phyloP scores from a whole-genome alignment of 1,284 basidiomycete genomes.

The Apiotrichum gamsii region DNA sequence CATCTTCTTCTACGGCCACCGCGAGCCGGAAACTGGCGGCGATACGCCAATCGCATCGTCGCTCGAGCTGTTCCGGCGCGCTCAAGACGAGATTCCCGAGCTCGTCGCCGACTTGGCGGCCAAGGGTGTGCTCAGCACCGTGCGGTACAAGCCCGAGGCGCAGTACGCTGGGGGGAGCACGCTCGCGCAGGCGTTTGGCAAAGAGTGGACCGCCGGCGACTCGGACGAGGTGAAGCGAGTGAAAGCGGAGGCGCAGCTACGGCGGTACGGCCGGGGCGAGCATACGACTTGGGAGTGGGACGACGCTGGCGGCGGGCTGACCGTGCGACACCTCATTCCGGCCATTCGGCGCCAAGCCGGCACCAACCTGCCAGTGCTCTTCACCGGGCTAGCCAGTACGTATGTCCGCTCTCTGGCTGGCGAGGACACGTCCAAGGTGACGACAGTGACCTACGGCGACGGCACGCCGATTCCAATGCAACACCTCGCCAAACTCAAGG shows the following conservation, averaged over 20 bases:
- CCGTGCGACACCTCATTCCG: constrained; percentile 12
- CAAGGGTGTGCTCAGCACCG: constrained; percentile 7
- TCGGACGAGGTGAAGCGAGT: constrained; percentile 2
- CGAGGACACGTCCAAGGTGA: constrained; percentile 1
- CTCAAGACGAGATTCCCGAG: constrained; percentile 13
- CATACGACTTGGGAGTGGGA: constrained; percentile 16
- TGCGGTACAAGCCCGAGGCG: constrained; percentile 5
- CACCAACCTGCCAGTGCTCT: constrained; percentile 7
- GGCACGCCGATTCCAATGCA: constrained; percentile 13
- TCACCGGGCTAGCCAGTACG: constrained; percentile 7
- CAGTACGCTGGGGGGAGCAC: constrained; percentile 12
- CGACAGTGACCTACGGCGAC: constrained; percentile 11
- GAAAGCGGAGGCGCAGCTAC: constrained; percentile 15
- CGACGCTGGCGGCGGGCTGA: constrained; percentile 10
- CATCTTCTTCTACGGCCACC: constrained; percentile 17
- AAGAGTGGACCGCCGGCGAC: constrained; percentile 10
- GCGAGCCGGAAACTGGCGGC: constrained; percentile 5
- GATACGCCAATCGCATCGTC: constrained; percentile 16
- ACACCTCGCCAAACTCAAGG: constrained; percentile 10
- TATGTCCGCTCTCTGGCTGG: constrained; percentile 5
- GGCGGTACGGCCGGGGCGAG: constrained; percentile 11
- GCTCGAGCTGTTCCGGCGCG: constrained; percentile 14
- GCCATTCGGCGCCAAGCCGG: constrained; percentile 3
- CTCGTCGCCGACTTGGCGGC: constrained; percentile 10
- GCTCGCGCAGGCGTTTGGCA: constrained; percentile 15